A percentile compares a stretch with the other conserved stretches of the same genome.
phyloP scores from a whole-genome alignment of 1,139 yeast genomes.

The Lodderomyces parapsilosis region DNA sequence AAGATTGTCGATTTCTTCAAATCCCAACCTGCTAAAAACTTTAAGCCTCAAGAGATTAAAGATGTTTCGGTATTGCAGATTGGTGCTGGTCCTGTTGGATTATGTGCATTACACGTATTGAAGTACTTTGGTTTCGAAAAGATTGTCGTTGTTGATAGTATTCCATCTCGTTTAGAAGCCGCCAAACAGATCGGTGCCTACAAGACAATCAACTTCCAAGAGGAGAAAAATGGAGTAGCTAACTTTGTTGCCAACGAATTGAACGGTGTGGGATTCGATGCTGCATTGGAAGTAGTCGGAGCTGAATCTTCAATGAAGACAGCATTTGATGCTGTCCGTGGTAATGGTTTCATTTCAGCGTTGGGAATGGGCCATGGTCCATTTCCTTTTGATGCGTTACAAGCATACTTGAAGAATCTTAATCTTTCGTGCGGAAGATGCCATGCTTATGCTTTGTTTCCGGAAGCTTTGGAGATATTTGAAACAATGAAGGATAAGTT shows the following conservation, averaged over 20 bases:
- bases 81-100: conserved; percentile 68
- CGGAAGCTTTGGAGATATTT: conserved; percentile 52
- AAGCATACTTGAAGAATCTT: conserved; percentile 57
- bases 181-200: conserved; percentile 48
- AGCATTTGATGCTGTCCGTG: conserved; percentile 54
- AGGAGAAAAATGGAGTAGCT: conserved; percentile 27
- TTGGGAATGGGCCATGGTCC: conserved; percentile 64
- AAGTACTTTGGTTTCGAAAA: conserved; percentile 45
- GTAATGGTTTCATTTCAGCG: conserved; percentile 59
- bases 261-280: conserved; percentile 48
- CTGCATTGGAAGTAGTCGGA: conserved; percentile 60
- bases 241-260: conserved; percentile 29
- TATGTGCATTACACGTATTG: conserved; percentile 52
- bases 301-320: conserved; percentile 48
- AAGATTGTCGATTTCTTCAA: conserved; percentile 45
- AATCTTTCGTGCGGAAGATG: conserved; percentile 65
- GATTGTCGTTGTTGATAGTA: conserved; percentile 52
- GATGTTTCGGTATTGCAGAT: conserved; percentile 48
- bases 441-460: conserved; percentile 58
- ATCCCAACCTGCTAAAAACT: conserved; percentile 20
- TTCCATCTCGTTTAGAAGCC: conserved; percentile 44
- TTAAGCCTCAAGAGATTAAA: conserved; percentile 19
- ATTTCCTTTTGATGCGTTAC: conserved; percentile 57
- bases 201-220: conserved; percentile 41
- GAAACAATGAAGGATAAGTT: conserved; percentile 44